Conservation (phyloP, 768 basidiomycete species). For the Tylopilus vinaceipallidus region DNA sequence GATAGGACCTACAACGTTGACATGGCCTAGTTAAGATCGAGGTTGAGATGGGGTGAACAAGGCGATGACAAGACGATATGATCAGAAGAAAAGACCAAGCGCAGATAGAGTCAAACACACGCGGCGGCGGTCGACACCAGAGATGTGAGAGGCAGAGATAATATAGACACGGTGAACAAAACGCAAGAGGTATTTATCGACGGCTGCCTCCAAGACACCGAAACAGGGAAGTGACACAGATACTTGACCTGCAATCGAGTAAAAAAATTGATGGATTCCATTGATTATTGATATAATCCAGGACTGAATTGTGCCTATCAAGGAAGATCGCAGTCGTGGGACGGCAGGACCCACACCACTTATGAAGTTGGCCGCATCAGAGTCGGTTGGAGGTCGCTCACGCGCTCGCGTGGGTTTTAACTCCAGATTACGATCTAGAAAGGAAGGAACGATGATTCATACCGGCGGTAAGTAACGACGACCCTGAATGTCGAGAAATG, state of each 20-base stretch:
- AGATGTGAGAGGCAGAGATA: neutral
- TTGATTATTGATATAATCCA: neutral
- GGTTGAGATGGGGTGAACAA: neutral
- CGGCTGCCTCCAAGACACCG: neutral
- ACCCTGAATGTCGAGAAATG: neutral
- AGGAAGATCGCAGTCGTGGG: neutral
- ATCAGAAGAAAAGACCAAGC: neutral
- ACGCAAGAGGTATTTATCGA: neutral
- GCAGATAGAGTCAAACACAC: neutral
- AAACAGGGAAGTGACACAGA: neutral
- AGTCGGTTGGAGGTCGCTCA: neutral
- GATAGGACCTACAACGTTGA: neutral
- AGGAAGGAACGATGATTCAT: neutral
- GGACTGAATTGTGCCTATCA: neutral
- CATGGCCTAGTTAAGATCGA: neutral
- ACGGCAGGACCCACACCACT: neutral
- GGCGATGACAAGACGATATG: neutral
- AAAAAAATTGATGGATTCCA: too few relatives aligned
- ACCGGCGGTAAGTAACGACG: neutral
- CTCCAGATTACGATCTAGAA: neutral
- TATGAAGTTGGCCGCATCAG: neutral
- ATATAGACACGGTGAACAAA: neutral
- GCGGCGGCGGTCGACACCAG: neutral
- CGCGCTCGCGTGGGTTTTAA: neutral
- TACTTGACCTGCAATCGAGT: neutral